Evolutionary conservation across 495 filamentous ascomycete genomes (phyloP).

Genomic region (Durotheca rogersii): DNA sequence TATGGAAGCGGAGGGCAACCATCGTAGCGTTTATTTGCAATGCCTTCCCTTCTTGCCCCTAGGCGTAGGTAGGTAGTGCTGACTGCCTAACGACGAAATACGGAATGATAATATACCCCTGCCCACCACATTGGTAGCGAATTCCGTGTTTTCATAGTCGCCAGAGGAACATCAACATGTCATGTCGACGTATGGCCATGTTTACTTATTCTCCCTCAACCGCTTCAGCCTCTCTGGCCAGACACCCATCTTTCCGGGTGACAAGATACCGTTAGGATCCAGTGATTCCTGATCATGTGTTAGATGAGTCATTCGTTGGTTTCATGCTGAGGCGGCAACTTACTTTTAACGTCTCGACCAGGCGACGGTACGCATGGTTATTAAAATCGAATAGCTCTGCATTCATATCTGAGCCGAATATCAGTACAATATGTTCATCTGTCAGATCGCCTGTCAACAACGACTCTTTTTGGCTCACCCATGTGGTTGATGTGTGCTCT

Average conservation of each 20-base stretch:
- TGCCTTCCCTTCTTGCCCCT: too few relatives aligned
- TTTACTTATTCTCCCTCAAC: background rate
- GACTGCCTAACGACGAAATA: too few relatives aligned
- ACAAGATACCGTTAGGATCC: conserved; percentile 28
- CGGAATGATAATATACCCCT: too few relatives aligned
- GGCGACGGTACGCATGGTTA: conserved; percentile 43
- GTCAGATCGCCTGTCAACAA: too few relatives aligned
- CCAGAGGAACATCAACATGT: too few relatives aligned
- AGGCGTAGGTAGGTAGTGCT: too few relatives aligned
- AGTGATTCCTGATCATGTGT: conserved; percentile 16
- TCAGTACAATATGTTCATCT: conserved; percentile 18
- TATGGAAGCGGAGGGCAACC: too few relatives aligned
- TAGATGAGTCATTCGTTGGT: background rate
- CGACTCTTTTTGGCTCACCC: conserved; percentile 29
- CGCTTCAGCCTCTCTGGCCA: conserved; percentile 23
- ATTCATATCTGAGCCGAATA: conserved; percentile 37
- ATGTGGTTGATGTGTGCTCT: conserved; percentile 47
- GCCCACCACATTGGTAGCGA: too few relatives aligned
- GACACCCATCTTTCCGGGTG: conserved; percentile 29
- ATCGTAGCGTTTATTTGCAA: too few relatives aligned
- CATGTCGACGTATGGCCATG: too few relatives aligned
- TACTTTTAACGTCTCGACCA: conserved; percentile 47
- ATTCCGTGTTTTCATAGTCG: too few relatives aligned
- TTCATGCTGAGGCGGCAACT: background rate
- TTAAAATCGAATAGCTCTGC: conserved; percentile 48